phyloP scores from a whole-genome alignment of 495 filamentous ascomycete genomes.

The Penicillium desertorum region DNA sequence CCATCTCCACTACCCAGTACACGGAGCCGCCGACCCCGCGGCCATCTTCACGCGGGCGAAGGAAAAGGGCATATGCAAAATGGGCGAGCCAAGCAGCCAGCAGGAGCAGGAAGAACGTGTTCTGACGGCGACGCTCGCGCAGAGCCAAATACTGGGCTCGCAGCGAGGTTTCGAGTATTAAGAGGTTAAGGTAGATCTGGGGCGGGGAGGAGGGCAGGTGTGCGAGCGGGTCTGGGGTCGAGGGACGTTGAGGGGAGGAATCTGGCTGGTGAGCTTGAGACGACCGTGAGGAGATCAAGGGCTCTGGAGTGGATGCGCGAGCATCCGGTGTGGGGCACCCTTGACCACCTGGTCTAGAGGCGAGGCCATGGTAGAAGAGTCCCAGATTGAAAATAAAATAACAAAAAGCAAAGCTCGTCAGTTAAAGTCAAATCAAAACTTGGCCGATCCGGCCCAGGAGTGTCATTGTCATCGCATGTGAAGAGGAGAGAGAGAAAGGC shows the following conservation, averaged over 20 bases:
- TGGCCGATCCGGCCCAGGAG: constrained; percentile 36
- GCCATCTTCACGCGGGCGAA: constrained; percentile 87
- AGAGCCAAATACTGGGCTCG: constrained; percentile 89
- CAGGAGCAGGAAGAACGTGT: constrained; percentile 88
- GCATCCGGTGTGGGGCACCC: constrained; percentile 62
- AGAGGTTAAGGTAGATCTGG: constrained; percentile 98
- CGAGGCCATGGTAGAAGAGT: constrained; percentile 45
- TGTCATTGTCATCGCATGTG: constrained; percentile 23
- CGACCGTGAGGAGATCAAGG: constrained; percentile 26
- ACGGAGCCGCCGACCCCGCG: constrained; percentile 85
- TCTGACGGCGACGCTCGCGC: constrained; percentile 82
- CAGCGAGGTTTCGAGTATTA: constrained; percentile 93
- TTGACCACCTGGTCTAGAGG: constrained; percentile 87
- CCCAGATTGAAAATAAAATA: background rate
- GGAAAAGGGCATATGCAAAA: constrained; percentile 84
- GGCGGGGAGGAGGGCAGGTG: constrained; percentile 84
- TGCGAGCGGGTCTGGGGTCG: constrained; percentile 69
- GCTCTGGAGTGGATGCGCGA: constrained; percentile 41
- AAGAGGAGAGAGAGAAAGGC: constrained; percentile 18
- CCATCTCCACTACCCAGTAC: constrained; percentile 91
- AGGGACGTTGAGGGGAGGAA: constrained; percentile 38
- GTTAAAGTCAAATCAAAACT: constrained; percentile 12
- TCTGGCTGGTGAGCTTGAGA: constrained; percentile 32
- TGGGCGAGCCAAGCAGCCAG: constrained; percentile 75
- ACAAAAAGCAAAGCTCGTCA: constrained; percentile 4